Base-by-base conservation (phyloP, 257 asterid species). In the Osmanthus fragrans region DNA sequence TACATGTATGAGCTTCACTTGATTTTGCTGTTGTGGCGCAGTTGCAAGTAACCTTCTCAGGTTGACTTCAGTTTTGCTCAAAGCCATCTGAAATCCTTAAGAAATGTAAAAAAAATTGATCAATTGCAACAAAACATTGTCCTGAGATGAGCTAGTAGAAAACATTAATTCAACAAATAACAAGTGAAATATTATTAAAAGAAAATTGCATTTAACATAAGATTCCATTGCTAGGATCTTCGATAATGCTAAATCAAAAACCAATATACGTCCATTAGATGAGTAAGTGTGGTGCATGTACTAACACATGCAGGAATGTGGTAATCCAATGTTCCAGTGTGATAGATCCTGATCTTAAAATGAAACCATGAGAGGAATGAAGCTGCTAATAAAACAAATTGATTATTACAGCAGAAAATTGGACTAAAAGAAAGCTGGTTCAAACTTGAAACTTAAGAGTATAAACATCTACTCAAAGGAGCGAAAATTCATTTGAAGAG, bases 1-100 rank as follows among this genome's bases (percentile, higher is more conserved):
- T 89, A 95, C 99, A 80, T 93, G 98, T 49, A 92, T 70, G 64
- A 96, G 98, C 88, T 96, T 93, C 27, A 92, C 87, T 77, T 86
- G 92, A 85, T 90, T 92, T 74, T 90, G 96, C 84, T 89, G 99
- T 25, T 86, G 94, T 16, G 96, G 94, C 67, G 97, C 92, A 77
- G 92, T 81, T 71, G 88, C 91, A 78, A 93, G 90, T 81, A 95
- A 84, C 79, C 99, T 93, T 81, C 92, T 85, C 85, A 95, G 85
- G 80, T 91, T 95, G 78, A 90, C 94, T 84, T 90, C 98, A 5
- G 88, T 86, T 89, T 90, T 93, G 87, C 93, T 90, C 84, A 89
- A 82, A 51, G 94, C 93, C 99, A 95, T 95, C 64, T 2, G 73
- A 65, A 60, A 77, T 68, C 60, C 77, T 82, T 45, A 45, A 74